Evolutionary conservation across 345 rosid species (phyloP), one percentile per base, ranked within the genome.

Genomic region (Populus davidiana): DNA sequence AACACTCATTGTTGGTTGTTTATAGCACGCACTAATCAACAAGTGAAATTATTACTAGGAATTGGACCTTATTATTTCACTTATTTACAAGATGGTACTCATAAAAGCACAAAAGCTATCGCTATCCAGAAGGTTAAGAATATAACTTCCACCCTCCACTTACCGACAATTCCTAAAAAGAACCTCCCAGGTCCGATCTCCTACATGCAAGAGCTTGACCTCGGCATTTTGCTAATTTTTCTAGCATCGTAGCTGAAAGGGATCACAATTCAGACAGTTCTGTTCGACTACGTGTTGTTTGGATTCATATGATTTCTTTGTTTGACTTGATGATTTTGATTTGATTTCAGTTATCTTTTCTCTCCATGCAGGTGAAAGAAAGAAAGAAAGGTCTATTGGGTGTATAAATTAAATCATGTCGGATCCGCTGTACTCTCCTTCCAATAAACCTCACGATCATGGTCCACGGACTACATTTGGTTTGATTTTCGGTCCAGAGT

Each of bases 401-500:
- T 2, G 52, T 9, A 14, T 13, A 33, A 59, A 59, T 56, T 10
- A 59, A 23, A 10, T 59, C 64, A 77, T 77, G 80, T 12, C 80
- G 1, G 69, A 77, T 23, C 74, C 74, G 7, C 50, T 18, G 23
- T 74, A 61, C 16, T 5, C 49, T 6, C 69, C 54, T 29, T 47
- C 74, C 5, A 38, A 31, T 77, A 67, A 77, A 52, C 63, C 66
- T 2, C 69, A 29, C 12, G 70, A 77, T 23, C 72, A 77, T 61
- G 67, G 17, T 69, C 70, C 38, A 3, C 41, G 9, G 25, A 67
- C 43, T 36, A 27, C 70, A 18, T 69, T 69, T 43, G 72, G 72
- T 69, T 69, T 43, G 52, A 44, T 69, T 69, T 69, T 69, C 54
- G 72, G 72, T 43, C 80, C 72, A 59, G 80, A 71, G 80, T 77